Base-by-base conservation (phyloP, 1,139 yeast species). In the Groenewaldozyma sp. region DNA sequence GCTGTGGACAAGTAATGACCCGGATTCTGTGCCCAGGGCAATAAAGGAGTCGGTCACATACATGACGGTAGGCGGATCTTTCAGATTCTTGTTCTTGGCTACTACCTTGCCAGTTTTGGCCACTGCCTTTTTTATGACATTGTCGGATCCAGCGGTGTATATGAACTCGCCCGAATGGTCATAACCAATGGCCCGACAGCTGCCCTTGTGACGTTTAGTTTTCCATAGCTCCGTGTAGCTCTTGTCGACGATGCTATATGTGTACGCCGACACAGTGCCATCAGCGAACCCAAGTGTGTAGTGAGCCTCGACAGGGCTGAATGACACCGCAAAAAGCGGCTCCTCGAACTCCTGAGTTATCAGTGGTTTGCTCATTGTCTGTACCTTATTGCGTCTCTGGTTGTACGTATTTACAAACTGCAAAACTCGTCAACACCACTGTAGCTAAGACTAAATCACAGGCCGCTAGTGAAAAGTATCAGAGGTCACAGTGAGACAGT, bases 161-260 rank as follows among this genome's bases (percentile, higher is more conserved):
- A 82, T 45, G 34, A 38, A 66, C 14, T 74, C 73, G 3, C 87
- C 87, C 0, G 71, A 63, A 11, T 75, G 72, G 46, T 82, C 88
- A 57, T 84, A 81, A 13, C 74, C 64, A 4, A 86, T 64, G 5
- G 82, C 76, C 34, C 98, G 65, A 47, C 94, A 84, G 45, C 95
- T 82, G 1, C 88, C 91, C 59, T 86, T 86, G 58, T 91, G 97
- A 54, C 97, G 72, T 54, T 76, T 83, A 0, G 97, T 87, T 43
- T 80, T 74, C 97, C 97, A 91, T n/a, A 67, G 55, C 2, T 58
- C 59, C 2, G 74, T 56, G 3, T 58, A 55, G 14, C 61, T 41
- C 26, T 51, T 59, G 3, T 54, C 63, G 1, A 55, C 62, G 2
- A 61, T 59, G 24, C 56, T 58, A 47, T 71, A 73, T 28, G 58